These are phyloP conservation scores for Hyaloscypha bicolor DNA, from an alignment of 495 filamentous ascomycete genomes.

Conservation along the genomic window DNA sequence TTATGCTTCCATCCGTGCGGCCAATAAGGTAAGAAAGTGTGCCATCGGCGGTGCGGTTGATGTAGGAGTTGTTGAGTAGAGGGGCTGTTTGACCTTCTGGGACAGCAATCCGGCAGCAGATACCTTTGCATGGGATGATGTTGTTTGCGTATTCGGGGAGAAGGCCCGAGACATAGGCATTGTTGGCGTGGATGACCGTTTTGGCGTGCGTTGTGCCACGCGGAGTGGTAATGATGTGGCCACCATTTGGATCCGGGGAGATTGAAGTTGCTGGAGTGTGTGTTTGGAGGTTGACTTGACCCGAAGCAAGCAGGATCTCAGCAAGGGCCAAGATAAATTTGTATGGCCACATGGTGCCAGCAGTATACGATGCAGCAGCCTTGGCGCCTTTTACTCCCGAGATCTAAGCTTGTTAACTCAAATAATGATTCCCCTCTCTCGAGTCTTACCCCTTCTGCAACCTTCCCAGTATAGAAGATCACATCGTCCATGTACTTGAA, in stretches of 20 bases:
- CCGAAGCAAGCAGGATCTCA: not conserved
- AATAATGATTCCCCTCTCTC: no score
- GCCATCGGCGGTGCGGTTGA: not conserved
- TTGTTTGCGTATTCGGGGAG: conserved; percentile 46
- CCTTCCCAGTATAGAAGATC: not conserved
- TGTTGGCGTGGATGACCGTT: conserved; percentile 52
- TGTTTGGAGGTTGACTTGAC: conserved; percentile 36
- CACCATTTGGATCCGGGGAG: not conserved
- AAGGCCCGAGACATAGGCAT: conserved; percentile 48
- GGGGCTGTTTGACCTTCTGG: conserved; percentile 7
- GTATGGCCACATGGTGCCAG: conserved; percentile 47
- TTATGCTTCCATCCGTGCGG: conserved; percentile 33
- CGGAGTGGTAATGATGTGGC: conserved; percentile 28
- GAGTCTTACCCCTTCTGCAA: not conserved
- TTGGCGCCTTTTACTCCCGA: conserved; percentile 16
- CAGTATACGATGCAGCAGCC: not conserved
- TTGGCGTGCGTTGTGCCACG: conserved; percentile 40
- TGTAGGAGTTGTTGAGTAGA: conserved; percentile 3
- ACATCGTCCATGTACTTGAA: conserved; percentile 6
- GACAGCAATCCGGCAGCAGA: conserved; percentile 14
- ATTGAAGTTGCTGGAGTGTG: conserved; percentile 35
- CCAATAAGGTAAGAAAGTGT: conserved; percentile 27
- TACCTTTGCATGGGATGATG: conserved; percentile 46
- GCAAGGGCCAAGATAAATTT: conserved; percentile 22
- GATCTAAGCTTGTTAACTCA: not conserved